These are phyloP conservation scores for Bretschneidera sinensis DNA, from an alignment of 345 rosid genomes.

Conservation along the genomic window DNA sequence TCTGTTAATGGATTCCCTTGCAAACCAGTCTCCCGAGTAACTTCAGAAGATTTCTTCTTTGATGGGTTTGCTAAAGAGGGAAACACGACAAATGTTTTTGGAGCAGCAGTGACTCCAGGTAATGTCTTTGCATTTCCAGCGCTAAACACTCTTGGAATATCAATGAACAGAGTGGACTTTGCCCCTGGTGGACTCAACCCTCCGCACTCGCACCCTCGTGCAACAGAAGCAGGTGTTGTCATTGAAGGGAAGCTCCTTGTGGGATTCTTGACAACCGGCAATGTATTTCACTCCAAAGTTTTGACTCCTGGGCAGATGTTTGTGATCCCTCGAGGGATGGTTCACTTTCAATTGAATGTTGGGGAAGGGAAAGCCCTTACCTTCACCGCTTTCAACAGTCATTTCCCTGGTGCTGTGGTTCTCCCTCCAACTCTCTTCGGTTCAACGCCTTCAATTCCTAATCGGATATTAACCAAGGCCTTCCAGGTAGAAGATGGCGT, in stretches of 20 bases:
- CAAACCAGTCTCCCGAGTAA: conserved; percentile 42
- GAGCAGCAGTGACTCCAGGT: conserved; percentile 23
- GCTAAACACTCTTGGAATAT: conserved; percentile 54
- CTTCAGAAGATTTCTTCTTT: conserved; percentile 65
- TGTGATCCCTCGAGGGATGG: conserved; percentile 55
- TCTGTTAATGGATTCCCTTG: conserved; percentile 72
- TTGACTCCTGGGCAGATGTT: conserved; percentile 51
- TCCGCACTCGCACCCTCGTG: conserved; percentile 70
- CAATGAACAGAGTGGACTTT: conserved; percentile 67
- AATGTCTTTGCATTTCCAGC: conserved; percentile 60
- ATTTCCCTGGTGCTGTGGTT: conserved; percentile 47
- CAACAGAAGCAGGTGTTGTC: conserved; percentile 47
- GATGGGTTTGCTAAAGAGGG: conserved; percentile 44
- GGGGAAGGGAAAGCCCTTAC: conserved; percentile 57
- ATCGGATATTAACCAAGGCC: conserved; percentile 46
- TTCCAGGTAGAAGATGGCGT: conserved; percentile 43
- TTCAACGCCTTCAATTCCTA: conserved; percentile 52
- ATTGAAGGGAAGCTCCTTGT: conserved; percentile 58
- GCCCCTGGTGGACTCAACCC: conserved; percentile 61
- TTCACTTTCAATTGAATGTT: conserved; percentile 73
- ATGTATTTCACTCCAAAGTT: conserved; percentile 45
- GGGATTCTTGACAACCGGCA: conserved; percentile 48
- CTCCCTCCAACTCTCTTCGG: conserved; percentile 38
- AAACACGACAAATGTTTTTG: conserved; percentile 45
- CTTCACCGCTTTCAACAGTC: conserved; percentile 73